Base-by-base conservation (phyloP, 257 asterid genomes). In the Galeopsis tetrahit region DNA sequence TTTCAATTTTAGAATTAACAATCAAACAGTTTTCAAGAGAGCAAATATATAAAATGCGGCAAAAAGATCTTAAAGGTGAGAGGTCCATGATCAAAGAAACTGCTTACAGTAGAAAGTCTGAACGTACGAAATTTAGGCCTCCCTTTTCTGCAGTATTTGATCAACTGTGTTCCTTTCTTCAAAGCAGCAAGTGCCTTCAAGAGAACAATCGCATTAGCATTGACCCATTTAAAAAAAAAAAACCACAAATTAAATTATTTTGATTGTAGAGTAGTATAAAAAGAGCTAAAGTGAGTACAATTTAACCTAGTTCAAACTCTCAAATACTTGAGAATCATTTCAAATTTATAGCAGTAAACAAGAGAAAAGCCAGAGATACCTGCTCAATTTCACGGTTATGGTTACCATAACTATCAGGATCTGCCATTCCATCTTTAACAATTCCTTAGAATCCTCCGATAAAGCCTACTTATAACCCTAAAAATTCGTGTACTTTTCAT, bases 381-480 rank as follows among this genome's bases (percentile, higher is more conserved):
- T 92, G 96, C 74, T 92, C 88, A 71, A 82, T 78, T 66, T 89
- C 88, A 36, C 96, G 93, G 76, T 86, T 91, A 80, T 85, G 81
- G 81, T 79, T 83, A 79, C 82, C 93, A 88, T 81, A 81, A 80
- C 88, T 88, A 86, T 78, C 84, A 84, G 83, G 93, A 90, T 92
- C 90, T 84, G 92, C 96, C 92, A 90, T 92, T 90, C 98, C 98
- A 90, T 90, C 85, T 89, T 92, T 84, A 86, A 89, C 82, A 74
- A 86, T 75, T 77, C 77, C 76, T 65, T 79, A 90, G 71, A 69
- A 73, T 76, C 85, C 86, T 71, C 81, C 85, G n/a, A 69, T 69
- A 58, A 74, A 81, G 75, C 83, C 82, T 74, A 72, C 65, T 78
- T 40, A 68, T 80, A 59, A 49, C 76, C 68, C 81, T 76, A 80